Conservation (phyloP, 495 filamentous ascomycete genomes). For the Penicillium cinerascens region DNA sequence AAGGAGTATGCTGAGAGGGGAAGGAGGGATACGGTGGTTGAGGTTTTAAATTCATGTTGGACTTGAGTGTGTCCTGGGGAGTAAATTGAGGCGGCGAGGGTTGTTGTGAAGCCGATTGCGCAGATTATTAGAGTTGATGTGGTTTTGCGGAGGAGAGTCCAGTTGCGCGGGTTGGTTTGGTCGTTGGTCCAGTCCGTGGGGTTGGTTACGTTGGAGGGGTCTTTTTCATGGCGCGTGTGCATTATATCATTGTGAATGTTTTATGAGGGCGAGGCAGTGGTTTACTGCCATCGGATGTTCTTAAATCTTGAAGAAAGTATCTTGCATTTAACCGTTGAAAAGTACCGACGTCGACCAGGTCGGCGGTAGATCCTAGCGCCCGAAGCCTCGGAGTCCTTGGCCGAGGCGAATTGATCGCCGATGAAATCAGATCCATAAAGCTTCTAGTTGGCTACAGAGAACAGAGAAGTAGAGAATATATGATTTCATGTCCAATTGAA, state of each 20-base stretch:
- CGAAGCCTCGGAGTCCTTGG: neutral
- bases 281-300: too few relatives aligned
- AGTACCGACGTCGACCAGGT: neutral
- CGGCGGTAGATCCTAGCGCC: neutral
- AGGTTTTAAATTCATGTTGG: constrained; percentile 41
- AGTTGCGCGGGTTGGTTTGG: constrained; percentile 4
- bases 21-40: constrained; percentile 50
- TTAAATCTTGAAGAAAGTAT: too few relatives aligned
- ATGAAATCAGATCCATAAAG: neutral
- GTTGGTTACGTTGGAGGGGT: neutral
- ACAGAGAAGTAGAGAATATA: neutral
- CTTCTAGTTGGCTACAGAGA: neutral
- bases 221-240: neutral
- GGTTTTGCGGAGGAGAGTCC: neutral
- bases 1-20: constrained; percentile 54
- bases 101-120: constrained; percentile 5
- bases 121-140: constrained; percentile 2
- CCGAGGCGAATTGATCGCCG: neutral
- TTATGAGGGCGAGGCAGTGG: too few relatives aligned
- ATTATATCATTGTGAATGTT: neutral
- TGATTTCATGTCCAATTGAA: constrained; percentile 13
- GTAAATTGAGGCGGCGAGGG: constrained; percentile 3
- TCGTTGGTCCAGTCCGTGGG: neutral
- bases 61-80: constrained; percentile 29
- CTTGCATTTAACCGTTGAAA: neutral